A percentile compares a stretch with the other conserved stretches of the same genome.
Conservation (phyloP, 208 protist genomes). For the Acanthamoeba healyi region DNA sequence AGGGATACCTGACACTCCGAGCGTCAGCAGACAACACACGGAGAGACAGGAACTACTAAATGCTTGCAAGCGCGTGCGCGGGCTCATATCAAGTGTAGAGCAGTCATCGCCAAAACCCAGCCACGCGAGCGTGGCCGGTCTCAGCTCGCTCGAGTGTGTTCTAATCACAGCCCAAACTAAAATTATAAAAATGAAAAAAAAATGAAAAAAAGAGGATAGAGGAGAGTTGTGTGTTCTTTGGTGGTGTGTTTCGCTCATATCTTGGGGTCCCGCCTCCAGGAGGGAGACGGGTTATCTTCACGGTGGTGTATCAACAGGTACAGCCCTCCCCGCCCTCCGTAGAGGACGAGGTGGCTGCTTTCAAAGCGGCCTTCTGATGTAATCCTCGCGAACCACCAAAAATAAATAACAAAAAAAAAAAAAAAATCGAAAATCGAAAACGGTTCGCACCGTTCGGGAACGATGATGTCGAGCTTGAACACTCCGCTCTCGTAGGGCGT, state of each 20-base stretch:
- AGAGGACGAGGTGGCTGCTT: background rate
- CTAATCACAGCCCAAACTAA: background rate
- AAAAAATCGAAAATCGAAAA: background rate
- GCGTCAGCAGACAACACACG: background rate
- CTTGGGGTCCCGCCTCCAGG: background rate
- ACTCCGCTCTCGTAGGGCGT: slow-evolving; percentile 65
- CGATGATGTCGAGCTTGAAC: slow-evolving; percentile 30
- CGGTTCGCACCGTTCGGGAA: slow-evolving; percentile 18
- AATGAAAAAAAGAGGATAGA: background rate
- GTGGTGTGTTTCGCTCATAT: background rate
- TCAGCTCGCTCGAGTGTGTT: background rate
- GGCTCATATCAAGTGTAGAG: slow-evolving; percentile 51
- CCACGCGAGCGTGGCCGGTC: background rate
- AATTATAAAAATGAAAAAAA: slow-evolving; percentile 9
- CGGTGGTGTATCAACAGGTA: slow-evolving; percentile 53
- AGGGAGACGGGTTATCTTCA: background rate
- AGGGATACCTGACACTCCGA: slow-evolving; percentile 86
- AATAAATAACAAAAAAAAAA: background rate
- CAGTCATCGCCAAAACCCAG: background rate
- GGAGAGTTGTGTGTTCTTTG: background rate
- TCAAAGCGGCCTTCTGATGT: slow-evolving; percentile 64
- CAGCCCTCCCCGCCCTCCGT: too few relatives aligned
- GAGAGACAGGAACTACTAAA: background rate
- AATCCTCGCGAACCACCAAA: background rate
- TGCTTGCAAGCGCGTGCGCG: background rate